Conservation (phyloP, 306 rosid species). For the Trifolium subterraneum region DNA sequence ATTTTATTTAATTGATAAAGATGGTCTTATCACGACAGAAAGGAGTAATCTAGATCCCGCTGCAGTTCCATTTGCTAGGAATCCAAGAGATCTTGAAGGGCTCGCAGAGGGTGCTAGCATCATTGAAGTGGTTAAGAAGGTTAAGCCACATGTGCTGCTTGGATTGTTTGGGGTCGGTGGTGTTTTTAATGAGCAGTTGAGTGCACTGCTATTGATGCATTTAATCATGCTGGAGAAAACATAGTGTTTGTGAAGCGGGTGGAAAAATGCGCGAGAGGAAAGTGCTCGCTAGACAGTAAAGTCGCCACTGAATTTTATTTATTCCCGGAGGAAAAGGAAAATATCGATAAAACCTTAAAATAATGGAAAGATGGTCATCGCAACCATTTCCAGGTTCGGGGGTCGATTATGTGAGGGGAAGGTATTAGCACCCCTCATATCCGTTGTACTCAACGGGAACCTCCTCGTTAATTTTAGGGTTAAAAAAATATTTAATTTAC, state of each 20-base stretch:
- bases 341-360: too few relatives aligned
- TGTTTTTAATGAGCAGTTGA: slow-evolving; percentile 92
- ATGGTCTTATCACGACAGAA: slow-evolving; percentile 90
- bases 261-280: too few relatives aligned
- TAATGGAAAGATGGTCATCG: too few relatives aligned
- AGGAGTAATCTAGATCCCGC: slow-evolving; percentile 82
- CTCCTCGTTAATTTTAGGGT: too few relatives aligned
- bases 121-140: slow-evolving; percentile 93
- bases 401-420: too few relatives aligned
- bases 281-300: too few relatives aligned
- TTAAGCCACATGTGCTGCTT: slow-evolving; percentile 91
- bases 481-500: too few relatives aligned
- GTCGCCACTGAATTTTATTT: too few relatives aligned
- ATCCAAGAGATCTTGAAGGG: slow-evolving; percentile 68
- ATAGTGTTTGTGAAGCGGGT: slow-evolving; percentile 93
- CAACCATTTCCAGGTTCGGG: too few relatives aligned
- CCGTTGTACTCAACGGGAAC: too few relatives aligned
- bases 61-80: slow-evolving; percentile 92
- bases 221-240: slow-evolving; percentile 85
- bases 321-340: too few relatives aligned
- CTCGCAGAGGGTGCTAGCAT: slow-evolving; percentile 86
- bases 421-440: too few relatives aligned
- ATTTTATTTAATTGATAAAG: slow-evolving; percentile 83
- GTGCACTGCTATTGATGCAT: slow-evolving; percentile 95
- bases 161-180: slow-evolving; percentile 99